phyloP scores from a whole-genome alignment of 2,329 filamentous ascomycete genomes.

The Fusarium newnesense region DNA sequence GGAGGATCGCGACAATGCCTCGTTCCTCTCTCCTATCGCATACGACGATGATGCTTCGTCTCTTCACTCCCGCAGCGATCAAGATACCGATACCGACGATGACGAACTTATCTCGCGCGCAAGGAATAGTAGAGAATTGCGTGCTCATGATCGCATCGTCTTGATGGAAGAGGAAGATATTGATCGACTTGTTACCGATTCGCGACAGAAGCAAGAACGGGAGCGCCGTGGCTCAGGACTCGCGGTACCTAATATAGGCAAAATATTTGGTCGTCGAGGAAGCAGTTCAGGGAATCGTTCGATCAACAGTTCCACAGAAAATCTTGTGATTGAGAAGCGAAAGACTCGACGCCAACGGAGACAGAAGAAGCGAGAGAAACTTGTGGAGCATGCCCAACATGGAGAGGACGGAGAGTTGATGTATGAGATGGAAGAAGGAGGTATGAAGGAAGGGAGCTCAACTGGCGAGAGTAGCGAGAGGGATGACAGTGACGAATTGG shows the following conservation, averaged over 20 bases:
- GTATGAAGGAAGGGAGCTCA: constrained; percentile 72
- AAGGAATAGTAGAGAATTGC: constrained; percentile 75
- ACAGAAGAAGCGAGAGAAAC: constrained; percentile 62
- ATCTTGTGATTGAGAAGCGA: constrained; percentile 62
- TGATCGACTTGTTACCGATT: constrained; percentile 67
- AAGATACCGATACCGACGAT: constrained; percentile 81
- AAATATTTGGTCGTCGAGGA: constrained; percentile 53
- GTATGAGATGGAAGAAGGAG: constrained; percentile 91
- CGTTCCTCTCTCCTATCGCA: constrained; percentile 69
- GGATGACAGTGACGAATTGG: constrained; percentile 67
- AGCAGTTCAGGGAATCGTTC: constrained; percentile 50
- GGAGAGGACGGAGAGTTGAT: constrained; percentile 81
- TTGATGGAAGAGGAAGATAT: constrained; percentile 81
- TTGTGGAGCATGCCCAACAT: constrained; percentile 63
- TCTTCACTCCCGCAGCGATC: constrained; percentile 73
- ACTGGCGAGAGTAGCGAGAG: constrained; percentile 71
- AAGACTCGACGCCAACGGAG: constrained; percentile 60
- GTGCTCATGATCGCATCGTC: constrained; percentile 75
- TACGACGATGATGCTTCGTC: constrained; percentile 78
- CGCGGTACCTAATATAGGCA: constrained; percentile 61
- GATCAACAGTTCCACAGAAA: constrained; percentile 59
- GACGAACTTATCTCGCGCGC: constrained; percentile 74
- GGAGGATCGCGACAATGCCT: constrained; percentile 48
- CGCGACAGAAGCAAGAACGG: constrained; percentile 60
- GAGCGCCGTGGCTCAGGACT: constrained; percentile 62